phyloP scores from a whole-genome alignment of 129 eudicot species.

The Sambucus nigra region DNA sequence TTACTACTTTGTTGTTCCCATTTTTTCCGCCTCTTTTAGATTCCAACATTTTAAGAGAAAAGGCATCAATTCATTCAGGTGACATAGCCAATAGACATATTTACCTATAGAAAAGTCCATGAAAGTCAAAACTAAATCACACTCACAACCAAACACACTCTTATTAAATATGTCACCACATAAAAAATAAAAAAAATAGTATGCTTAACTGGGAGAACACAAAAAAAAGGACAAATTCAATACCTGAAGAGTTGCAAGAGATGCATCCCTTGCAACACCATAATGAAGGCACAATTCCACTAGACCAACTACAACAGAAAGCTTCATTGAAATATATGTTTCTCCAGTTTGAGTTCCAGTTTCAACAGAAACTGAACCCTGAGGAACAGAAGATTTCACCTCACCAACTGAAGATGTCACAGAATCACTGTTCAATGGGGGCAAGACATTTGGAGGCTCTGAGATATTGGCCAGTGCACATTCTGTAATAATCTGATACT shows the following conservation, averaged over 20 bases:
- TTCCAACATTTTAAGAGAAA: too few relatives aligned
- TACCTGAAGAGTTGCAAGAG: conserved; percentile 96
- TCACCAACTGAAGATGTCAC: conserved; percentile 30
- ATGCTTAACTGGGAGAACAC: not conserved
- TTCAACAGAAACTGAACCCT: conserved; percentile 32
- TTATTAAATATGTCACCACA: too few relatives aligned
- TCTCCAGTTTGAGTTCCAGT: conserved; percentile 34
- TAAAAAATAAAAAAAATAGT: too few relatives aligned
- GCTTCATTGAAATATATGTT: conserved; percentile 55
- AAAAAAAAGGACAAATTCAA: not conserved
- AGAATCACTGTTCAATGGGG: conserved; percentile 28
- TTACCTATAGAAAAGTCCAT: too few relatives aligned
- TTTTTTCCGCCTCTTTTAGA: too few relatives aligned
- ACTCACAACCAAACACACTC: too few relatives aligned
- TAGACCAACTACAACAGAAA: conserved; percentile 62
- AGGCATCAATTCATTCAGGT: too few relatives aligned
- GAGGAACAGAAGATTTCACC: conserved; percentile 21
- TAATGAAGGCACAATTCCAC: conserved; percentile 76
- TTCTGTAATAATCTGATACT: conserved; percentile 82
- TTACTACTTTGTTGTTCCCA: too few relatives aligned
- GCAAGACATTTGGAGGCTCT: conserved; percentile 70
- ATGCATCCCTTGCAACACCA: conserved; percentile 73
- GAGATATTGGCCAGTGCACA: conserved; percentile 80
- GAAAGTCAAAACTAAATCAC: too few relatives aligned
- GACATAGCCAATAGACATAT: too few relatives aligned